Evolutionary conservation across 2,329 filamentous ascomycete genomes (phyloP), one percentile per base, ranked within the genome.

Genomic region (Zasmidium cellare): DNA sequence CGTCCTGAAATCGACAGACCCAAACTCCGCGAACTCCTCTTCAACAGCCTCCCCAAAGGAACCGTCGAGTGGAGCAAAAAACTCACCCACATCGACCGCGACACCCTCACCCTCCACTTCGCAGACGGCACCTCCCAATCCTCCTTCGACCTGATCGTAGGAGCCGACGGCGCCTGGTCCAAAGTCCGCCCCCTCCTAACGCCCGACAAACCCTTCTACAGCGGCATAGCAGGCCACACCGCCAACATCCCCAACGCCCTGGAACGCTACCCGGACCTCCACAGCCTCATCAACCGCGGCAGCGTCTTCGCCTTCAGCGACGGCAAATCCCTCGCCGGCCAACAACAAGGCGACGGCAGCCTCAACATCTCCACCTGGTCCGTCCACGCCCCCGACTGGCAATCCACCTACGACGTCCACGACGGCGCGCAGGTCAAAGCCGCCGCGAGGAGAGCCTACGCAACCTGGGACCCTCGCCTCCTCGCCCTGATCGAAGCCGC

Each of bases 131-230:
- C 56, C 3, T 61, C 53, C 2, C 73, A 71, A 23, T 65, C 57
- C 1, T 74, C 71, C 1, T 77, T 74, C 59, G 73, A 79, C 60
- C 65, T 80, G 11, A 66, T 79, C 23, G 72, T 80, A 22, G 77
- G 78, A 9, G 76, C 75, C 9, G 78, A 80, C 51, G 77, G 77
- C 9, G 75, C 75, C 3, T 79, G 73, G 71, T 73, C 70, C 51
- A 76, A 75, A 58, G 71, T 75, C 1, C 69, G 76, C 9, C 61
- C 61, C 23, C 46, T 72, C 1, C 57, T 77, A 1, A 69, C 65
- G 5, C 55, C 66, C 9, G 67, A 65, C 16, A 66, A 64, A 47
- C 75, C 75, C 2, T 69, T 67, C 57, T 76, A 75, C 58, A 76
- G 64, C 9, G 76, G 76, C 2, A 59, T 77, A 16, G 67, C 62